Conservation (phyloP, 148 eudicot genomes). For the Tetragonia tetragonoides region DNA sequence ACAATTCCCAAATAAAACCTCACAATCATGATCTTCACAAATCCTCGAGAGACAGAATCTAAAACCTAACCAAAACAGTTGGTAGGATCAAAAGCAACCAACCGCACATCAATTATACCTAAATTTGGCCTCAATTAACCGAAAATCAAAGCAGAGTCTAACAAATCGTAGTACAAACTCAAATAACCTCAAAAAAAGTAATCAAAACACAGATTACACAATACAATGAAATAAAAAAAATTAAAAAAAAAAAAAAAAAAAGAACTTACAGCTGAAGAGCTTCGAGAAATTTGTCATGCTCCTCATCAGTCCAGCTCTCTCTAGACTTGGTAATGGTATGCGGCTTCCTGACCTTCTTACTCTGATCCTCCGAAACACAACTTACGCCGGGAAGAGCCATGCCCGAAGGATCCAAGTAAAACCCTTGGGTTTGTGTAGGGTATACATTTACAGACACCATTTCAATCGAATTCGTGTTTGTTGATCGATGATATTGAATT, state of each 20-base stretch:
- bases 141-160: neutral
- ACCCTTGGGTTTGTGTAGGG: conserved; percentile 26
- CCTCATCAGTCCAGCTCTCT: conserved; percentile 63
- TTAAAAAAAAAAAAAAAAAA: neutral
- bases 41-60: too few relatives aligned
- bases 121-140: neutral
- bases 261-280: conserved; percentile 55
- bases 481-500: neutral
- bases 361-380: conserved; percentile 34
- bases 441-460: conserved; percentile 41
- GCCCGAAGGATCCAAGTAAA: conserved; percentile 25
- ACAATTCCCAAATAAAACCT: too few relatives aligned
- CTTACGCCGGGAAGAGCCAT: conserved; percentile 37
- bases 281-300: conserved; percentile 66
- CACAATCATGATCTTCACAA: too few relatives aligned
- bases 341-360: conserved; percentile 53
- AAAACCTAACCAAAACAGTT: neutral
- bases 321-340: conserved; percentile 62
- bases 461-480: neutral
- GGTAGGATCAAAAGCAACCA: neutral
- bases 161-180: neutral
- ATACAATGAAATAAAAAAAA: neutral
- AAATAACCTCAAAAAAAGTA: neutral
- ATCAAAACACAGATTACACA: neutral
- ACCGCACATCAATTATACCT: neutral